Conservation (phyloP, 306 rosid species). For the Medicago ruthenica region DNA sequence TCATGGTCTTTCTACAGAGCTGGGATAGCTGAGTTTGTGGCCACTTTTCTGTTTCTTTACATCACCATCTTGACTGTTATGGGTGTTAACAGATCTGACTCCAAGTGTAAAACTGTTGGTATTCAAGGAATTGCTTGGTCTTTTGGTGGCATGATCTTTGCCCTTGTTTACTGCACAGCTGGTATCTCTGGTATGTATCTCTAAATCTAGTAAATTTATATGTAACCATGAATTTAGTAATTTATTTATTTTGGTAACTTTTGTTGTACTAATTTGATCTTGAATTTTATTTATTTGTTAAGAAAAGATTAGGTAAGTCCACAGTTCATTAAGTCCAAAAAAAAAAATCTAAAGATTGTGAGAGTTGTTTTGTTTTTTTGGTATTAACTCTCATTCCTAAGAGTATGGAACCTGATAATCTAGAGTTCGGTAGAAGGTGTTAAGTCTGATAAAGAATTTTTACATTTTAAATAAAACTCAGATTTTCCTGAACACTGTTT, state of each 20-base stretch:
- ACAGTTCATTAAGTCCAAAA: too few species aligned
- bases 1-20: slow-evolving; percentile 75
- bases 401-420: too few species aligned
- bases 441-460: too few species aligned
- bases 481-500: too few species aligned
- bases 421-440: too few species aligned
- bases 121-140: slow-evolving; percentile 75
- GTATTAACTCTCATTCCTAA: too few species aligned
- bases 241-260: not conserved
- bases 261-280: not conserved
- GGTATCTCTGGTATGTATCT: slow-evolving; percentile 76
- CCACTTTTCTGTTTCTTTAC: slow-evolving; percentile 53
- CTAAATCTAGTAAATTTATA: not conserved
- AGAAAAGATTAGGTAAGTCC: too few species aligned
- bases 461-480: too few species aligned
- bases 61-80: slow-evolving; percentile 52
- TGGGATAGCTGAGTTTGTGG: slow-evolving; percentile 52
- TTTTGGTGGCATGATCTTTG: slow-evolving; percentile 94
- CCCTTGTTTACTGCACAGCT: slow-evolving; percentile 92
- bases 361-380: too few species aligned
- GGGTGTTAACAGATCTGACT: slow-evolving; percentile 57
- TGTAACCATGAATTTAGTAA: not conserved
- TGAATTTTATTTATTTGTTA: not conserved
- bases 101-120: slow-evolving; percentile 66
- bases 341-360: too few species aligned